Evolutionary conservation across 2,329 filamentous ascomycete genomes (phyloP), one percentile per base, ranked within the genome.

Genomic region (Aspergillus sp.): DNA sequence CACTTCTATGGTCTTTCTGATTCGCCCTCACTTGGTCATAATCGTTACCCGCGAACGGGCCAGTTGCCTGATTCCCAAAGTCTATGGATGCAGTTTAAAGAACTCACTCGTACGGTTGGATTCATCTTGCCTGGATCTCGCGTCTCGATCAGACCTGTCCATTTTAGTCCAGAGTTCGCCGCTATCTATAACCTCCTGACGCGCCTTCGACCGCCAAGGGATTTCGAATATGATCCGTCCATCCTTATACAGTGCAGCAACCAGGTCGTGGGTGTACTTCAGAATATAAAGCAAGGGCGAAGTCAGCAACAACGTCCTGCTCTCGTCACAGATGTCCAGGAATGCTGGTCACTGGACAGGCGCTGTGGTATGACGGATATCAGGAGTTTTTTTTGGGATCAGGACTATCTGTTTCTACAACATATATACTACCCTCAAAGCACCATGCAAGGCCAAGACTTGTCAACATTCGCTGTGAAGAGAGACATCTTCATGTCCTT

Each of bases 1-100:
- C 40, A 60, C 20, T 60, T 60, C 49, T 58, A 20, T 49, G 47
- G 50, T 3, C n/a, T 57, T 5, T 49, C 51, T 20, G 34, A 56
- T 23, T 5, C 19, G 9, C 47, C 23, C 3, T 56, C 54, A 16
- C 46, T 48, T 16, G 36, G 46, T 23, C 46, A 25, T 21, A 21
- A 29, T 42, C 46, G 34, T 16, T 48, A n/a, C 45, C 47, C 42
- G 32, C 44, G 19, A 23, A 49, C 19, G 13, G 19, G 38, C 11
- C 42, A 38, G 50, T 40, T 19, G 10, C 44, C 50, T 10, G 51
- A 60, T 32, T 21, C 13, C 19, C 54, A 46, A 10, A 47, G 57
- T 14, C 40, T 60, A 41, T 57, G 36, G 54, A 9, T 36, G 36
- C 41, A 46, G 16, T 45, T 57, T 17, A 51, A 44, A 16, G 11